These are phyloP conservation scores for Xylariaceae sp. DNA, from an alignment of 2,329 filamentous ascomycete species.

Conservation along the genomic window DNA sequence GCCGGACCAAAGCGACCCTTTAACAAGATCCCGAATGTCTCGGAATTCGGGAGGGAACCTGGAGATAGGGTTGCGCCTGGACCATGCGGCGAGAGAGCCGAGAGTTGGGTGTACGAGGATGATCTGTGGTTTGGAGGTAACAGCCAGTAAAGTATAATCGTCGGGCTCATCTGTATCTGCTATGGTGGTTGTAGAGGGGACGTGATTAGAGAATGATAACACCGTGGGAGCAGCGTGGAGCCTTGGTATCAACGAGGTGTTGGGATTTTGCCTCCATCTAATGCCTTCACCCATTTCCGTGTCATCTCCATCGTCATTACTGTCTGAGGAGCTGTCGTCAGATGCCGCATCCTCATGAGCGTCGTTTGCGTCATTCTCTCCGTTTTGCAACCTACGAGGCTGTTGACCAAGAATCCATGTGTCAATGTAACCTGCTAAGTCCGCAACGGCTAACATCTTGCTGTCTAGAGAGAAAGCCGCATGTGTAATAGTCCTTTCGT, in stretches of 20 bases:
- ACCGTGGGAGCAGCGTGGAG: slow-evolving; percentile 69
- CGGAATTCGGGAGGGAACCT: slow-evolving; percentile 77
- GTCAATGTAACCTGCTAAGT: slow-evolving; percentile 85
- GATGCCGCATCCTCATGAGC: slow-evolving; percentile 43
- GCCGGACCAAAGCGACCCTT: slow-evolving; percentile 85
- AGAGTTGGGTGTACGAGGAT: slow-evolving; percentile 80
- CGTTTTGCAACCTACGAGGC: slow-evolving; percentile 46
- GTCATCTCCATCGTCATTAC: slow-evolving; percentile 53
- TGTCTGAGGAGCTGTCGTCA: slow-evolving; percentile 48
- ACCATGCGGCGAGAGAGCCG: slow-evolving; percentile 84
- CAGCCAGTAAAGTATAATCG: slow-evolving; percentile 60
- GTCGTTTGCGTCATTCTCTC: slow-evolving; percentile 39
- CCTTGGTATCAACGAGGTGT: slow-evolving; percentile 71
- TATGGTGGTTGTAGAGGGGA: slow-evolving; percentile 44
- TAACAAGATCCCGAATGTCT: slow-evolving; percentile 77
- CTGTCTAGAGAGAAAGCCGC: slow-evolving; percentile 82
- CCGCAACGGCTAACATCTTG: slow-evolving; percentile 77
- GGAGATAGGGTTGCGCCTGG: slow-evolving; percentile 78
- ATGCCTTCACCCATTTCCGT: slow-evolving; percentile 53
- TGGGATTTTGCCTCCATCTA: slow-evolving; percentile 78
- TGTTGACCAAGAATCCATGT: slow-evolving; percentile 77
- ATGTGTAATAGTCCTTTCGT: slow-evolving; percentile 78
- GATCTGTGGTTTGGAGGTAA: slow-evolving; percentile 67
- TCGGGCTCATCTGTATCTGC: slow-evolving; percentile 40
- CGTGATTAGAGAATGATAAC: slow-evolving; percentile 69